A percentile compares a stretch with the other conserved stretches of the same genome.
Evolutionary conservation across 345 rosid genomes (phyloP).

Genomic region (Boechera retrofracta): DNA sequence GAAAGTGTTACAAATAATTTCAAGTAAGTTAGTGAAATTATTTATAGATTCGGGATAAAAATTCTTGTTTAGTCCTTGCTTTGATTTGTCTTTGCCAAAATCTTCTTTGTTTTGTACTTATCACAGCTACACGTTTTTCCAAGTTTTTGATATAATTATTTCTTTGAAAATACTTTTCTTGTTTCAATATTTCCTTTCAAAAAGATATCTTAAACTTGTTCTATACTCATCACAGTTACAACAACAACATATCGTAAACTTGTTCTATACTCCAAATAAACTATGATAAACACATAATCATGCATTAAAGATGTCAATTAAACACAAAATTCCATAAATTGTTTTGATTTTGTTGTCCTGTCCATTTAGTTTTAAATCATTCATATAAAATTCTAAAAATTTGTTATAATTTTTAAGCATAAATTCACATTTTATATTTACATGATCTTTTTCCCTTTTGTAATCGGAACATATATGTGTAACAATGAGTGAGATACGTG

Average conservation of each 20-base stretch:
- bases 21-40: background rate
- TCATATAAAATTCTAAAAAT: background rate
- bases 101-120: background rate
- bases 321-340: background rate
- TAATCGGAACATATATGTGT: background rate
- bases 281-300: background rate
- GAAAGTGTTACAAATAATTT: background rate
- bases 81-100: background rate
- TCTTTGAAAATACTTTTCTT: constrained; percentile 6
- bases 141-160: background rate
- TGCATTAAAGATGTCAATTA: background rate
- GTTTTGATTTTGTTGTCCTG: background rate
- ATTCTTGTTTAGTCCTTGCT: background rate
- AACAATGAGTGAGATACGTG: background rate
- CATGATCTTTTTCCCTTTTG: background rate
- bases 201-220: background rate
- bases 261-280: background rate
- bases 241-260: constrained; percentile 14
- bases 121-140: background rate
- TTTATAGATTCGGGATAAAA: background rate
- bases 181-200: background rate
- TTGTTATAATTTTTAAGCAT: background rate
- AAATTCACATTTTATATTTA: background rate
- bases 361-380: background rate
- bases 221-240: background rate